These are phyloP conservation scores for Amanita rimosa DNA, from an alignment of 768 basidiomycete genomes.

Conservation along the genomic window DNA sequence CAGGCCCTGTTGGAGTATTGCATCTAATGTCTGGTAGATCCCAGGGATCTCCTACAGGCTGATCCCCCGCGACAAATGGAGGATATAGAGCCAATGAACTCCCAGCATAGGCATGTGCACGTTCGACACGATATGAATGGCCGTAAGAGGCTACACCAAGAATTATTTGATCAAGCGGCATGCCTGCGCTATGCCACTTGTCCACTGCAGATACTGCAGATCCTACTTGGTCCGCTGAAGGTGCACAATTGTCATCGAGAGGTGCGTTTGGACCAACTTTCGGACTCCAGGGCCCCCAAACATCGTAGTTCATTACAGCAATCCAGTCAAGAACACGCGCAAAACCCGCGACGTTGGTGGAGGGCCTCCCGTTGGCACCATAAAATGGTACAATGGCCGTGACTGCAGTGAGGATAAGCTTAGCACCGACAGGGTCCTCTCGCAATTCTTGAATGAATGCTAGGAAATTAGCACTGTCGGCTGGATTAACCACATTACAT, in stretches of 20 bases:
- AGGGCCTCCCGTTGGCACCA: conserved; percentile 39
- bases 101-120: conserved; percentile 30
- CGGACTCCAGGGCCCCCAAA: conserved; percentile 53
- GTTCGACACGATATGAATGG: conserved; percentile 57
- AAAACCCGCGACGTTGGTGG: conserved; percentile 57
- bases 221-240: conserved; percentile 46
- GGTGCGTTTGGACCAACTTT: conserved; percentile 82
- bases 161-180: conserved; percentile 57
- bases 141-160: conserved; percentile 81
- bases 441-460: conserved; percentile 69
- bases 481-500: conserved; percentile 49
- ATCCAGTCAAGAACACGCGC: conserved; percentile 52
- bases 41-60: conserved; percentile 56
- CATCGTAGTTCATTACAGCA: conserved; percentile 60
- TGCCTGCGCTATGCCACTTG: conserved; percentile 65
- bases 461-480: conserved; percentile 73
- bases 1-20: conserved; percentile 35
- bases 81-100: conserved; percentile 36
- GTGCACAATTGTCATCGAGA: conserved; percentile 64
- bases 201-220: conserved; percentile 67
- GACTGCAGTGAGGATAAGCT: conserved; percentile 47
- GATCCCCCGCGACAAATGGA: conserved; percentile 34
- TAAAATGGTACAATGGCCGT: conserved; percentile 30
- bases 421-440: conserved; percentile 33
- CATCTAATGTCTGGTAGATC: conserved; percentile 46